Base-by-base conservation (phyloP, 2,329 filamentous ascomycete genomes). In the Cladosporium phlei region DNA sequence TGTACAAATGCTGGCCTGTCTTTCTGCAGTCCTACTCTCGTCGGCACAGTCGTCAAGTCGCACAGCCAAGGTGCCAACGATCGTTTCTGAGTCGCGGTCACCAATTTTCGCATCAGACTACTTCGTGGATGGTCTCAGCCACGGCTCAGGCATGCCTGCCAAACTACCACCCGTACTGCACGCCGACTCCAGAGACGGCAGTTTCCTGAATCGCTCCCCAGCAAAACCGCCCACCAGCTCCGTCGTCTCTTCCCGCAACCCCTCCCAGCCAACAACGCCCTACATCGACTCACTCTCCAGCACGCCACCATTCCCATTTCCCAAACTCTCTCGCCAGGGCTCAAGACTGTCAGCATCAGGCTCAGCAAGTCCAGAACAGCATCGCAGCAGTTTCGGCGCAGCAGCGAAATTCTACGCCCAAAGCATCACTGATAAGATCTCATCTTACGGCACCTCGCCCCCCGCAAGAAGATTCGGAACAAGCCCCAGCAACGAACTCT, bases 1-100 rank as follows among this genome's bases (percentile, higher is more conserved):
- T 59, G 67, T 80, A 1, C 80, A 83, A 58, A 81, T 82, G 76
- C 69, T 83, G 25, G 80, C 78, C n/a, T 80, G 80, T 74, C 63
- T 83, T 28, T 79, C 80, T 3, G 81, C 78, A 52, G 70, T 83
- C 25, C 71, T 83, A 45, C 66, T 47, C 22, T 45, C 42, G 2
- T 37, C 42, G 11, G 32, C 40, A 19, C 32, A 28, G n/a, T 25
- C 42, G 7, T 24, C 11, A n/a, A 8, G 20, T 24, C 28, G 27
- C 14, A 4, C 27, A 17, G 14, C n/a, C 16, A 29, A 19, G 17
- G 33, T 21, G 16, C 17, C 20, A n/a, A 12, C 20, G 4, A 14
- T 17, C 9, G 4, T 34, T 8, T 45, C 32, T 22, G 32, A 45
- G 11, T 16, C 42, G 4, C 32, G 32, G 14, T 35, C 24, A 3